These are phyloP conservation scores for Phyllostachys edulis DNA, from an alignment of 176 grass and related monocot genomes.

Conservation along the genomic window DNA sequence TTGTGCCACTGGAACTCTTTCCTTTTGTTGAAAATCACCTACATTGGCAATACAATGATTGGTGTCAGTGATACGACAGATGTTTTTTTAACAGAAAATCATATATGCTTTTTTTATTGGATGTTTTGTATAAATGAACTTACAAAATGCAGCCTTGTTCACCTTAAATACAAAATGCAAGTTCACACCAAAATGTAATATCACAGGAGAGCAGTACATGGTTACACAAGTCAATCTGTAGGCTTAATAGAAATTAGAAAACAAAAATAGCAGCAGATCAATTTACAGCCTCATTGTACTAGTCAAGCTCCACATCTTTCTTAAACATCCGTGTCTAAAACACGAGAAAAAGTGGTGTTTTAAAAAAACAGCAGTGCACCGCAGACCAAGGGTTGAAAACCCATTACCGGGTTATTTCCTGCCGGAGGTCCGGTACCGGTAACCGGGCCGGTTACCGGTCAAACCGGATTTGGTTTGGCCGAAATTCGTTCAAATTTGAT, in stretches of 20 bases:
- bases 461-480: no score
- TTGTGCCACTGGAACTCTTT: slow-evolving; percentile 74
- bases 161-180: not conserved
- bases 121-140: not conserved
- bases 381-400: no score
- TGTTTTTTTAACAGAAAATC: not conserved
- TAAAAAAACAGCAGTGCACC: no score
- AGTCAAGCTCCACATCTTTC: not conserved
- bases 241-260: not conserved
- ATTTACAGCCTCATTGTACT: not conserved
- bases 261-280: not conserved
- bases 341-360: not conserved
- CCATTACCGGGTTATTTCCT: no score
- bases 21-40: slow-evolving; percentile 67
- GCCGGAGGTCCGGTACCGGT: no score
- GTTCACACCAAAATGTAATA: not conserved
- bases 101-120: not conserved
- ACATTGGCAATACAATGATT: not conserved
- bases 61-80: not conserved
- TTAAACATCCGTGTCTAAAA: not conserved
- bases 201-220: not conserved
- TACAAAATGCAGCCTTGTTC: not conserved
- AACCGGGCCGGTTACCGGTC: no score
- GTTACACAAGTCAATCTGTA: not conserved
- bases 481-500: no score